Evolutionary conservation across 352 stramenopile species (phyloP), one percentile per base, ranked within the genome.

Genomic region (Phytophthora capsici): DNA sequence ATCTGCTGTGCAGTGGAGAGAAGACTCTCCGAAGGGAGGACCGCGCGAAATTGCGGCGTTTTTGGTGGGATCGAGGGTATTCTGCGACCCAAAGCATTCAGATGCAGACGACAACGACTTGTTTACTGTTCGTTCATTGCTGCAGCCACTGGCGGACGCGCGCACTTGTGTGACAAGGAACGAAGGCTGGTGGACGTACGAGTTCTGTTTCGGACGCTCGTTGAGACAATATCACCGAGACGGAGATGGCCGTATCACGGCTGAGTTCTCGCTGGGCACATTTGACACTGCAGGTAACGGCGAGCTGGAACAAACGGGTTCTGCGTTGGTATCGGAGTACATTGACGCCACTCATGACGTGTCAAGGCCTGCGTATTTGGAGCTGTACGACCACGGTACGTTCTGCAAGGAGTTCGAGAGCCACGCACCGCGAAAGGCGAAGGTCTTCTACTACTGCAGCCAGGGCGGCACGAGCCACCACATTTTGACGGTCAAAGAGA

Each of bases 151-250:
- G 23, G 61, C 65, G 7, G 73, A 81, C 26, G 46, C 69, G 2
- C 69, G 73, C 19, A 88, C 80, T 40, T 95, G 87, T 59, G 66
- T 93, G 20, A 93, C 89, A 53, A 73, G 84, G 17, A 93, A 86
- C 34, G 87, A 95, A 73, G 84, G 86, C 16, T 92, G 84, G 84
- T 91, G 84, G 87, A 91, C 87, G 8, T 93, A 93, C 61, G 84
- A 95, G 63, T 87, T 93, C 50, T 95, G 87, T 59, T 88, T 95
- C 50, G 85, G 84, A 26, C 66, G 77, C 6, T 75, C 75, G 26
- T 69, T 93, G 22, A 80, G 84, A 26, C 87, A 95, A 63, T 95
- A 91, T 54, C 87, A 93, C 28, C 82, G 82, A 36, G 77, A 95
- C 50, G 61, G 57, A 22, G 84, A 92, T 34, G 84, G 84, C 32